phyloP scores from a whole-genome alignment of 73 alveolate genomes.

The Symbiodinium natans region DNA sequence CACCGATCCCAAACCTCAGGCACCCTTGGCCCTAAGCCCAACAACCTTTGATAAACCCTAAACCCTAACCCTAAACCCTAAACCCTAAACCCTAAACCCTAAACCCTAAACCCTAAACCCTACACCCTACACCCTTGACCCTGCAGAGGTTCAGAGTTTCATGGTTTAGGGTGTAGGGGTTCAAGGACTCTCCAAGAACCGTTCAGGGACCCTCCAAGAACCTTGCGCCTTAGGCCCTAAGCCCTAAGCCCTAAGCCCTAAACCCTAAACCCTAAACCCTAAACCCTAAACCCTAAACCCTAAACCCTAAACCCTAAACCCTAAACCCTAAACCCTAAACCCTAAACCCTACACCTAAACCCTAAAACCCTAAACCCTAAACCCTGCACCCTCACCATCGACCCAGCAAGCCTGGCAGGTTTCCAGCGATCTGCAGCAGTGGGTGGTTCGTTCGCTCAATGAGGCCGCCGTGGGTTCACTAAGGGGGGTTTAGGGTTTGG shows the following conservation, averaged over 20 bases:
- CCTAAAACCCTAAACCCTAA: not conserved
- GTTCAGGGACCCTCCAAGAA: no score
- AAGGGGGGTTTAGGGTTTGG: not conserved
- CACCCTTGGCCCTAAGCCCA: no score
- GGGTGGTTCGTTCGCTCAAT: conserved; percentile 48
- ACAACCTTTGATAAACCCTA: no score
- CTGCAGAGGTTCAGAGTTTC: not conserved
- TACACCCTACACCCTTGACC: not conserved
- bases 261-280: not conserved
- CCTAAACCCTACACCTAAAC: no score
- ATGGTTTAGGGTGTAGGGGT: no score
- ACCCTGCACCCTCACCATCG: not conserved
- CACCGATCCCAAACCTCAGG: no score
- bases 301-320: not conserved
- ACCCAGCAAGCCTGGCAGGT: not conserved
- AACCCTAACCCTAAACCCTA: not conserved
- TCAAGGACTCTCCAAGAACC: no score
- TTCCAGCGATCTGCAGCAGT: conserved; percentile 30
- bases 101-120: not conserved
- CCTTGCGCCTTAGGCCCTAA: not conserved
- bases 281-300: not conserved
- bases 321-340: not conserved
- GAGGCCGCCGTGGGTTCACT: not conserved
- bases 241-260: no score
- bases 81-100: not conserved